Evolutionary conservation across 164 flowering plant species (phyloP).

Genomic region (Magnolia sinica): DNA sequence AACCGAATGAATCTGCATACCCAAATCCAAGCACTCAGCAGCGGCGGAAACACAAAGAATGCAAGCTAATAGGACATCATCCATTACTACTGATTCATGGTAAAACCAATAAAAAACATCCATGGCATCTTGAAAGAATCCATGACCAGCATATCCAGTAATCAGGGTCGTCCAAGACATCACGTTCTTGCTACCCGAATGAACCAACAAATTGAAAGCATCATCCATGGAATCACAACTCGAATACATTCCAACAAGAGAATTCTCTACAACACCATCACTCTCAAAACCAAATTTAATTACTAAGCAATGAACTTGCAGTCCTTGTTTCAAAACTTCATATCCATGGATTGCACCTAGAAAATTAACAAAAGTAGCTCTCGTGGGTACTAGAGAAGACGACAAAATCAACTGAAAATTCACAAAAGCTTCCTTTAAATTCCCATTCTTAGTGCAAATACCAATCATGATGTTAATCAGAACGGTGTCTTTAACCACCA

Average conservation of each 20-base stretch:
- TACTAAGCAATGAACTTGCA: conserved; percentile 12
- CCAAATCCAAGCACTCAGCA: conserved; percentile 9
- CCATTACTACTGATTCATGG: neutral
- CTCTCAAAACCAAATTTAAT: conserved; percentile 17
- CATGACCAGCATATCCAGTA: conserved; percentile 10
- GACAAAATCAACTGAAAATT: conserved; percentile 12
- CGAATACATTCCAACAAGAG: conserved; percentile 22
- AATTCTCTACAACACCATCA: conserved; percentile 17
- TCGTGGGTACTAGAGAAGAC: conserved; percentile 10
- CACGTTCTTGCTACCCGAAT: conserved; percentile 7
- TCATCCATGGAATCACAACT: conserved; percentile 5
- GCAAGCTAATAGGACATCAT: conserved; percentile 7
- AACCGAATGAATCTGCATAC: conserved; percentile 17
- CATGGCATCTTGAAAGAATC: conserved; percentile 15
- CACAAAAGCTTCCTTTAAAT: conserved; percentile 12
- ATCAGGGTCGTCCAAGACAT: conserved; percentile 21
- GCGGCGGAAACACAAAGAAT: conserved; percentile 15
- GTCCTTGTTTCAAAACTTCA: neutral
- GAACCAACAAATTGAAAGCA: conserved; percentile 11
- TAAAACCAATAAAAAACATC: conserved; percentile 10
- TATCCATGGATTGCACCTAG: conserved; percentile 3
- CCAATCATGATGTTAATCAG: conserved; percentile 18
- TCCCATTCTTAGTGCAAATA: neutral
- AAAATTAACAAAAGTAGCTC: conserved; percentile 18
- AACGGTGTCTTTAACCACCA: conserved; percentile 16